These are phyloP conservation scores for Cyclanthera cordifolia DNA, from an alignment of 306 rosid genomes.

Conservation along the genomic window DNA sequence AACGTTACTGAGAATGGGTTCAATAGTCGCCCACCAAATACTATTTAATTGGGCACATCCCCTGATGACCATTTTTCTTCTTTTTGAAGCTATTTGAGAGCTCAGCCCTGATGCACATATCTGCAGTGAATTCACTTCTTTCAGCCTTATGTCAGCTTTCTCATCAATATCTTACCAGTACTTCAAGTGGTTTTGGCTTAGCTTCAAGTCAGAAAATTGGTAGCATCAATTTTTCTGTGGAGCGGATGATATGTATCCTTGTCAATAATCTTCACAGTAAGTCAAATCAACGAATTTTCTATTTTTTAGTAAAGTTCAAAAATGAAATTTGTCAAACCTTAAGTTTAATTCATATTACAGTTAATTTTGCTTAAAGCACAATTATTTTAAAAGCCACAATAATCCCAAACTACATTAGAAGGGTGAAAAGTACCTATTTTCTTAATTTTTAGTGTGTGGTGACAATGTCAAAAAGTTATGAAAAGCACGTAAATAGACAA, in stretches of 20 bases:
- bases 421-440: neutral
- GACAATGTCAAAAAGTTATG: neutral
- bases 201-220: conserved; percentile 72
- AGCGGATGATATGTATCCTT: conserved; percentile 86
- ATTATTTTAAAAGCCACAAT: neutral
- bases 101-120: conserved; percentile 81
- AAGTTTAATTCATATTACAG: neutral
- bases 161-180: conserved; percentile 52
- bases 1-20: neutral
- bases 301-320: neutral
- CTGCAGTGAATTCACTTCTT: conserved; percentile 86
- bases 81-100: conserved; percentile 82
- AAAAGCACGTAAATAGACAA: neutral
- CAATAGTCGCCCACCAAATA: neutral
- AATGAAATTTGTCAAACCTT: neutral
- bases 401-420: neutral
- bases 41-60: neutral
- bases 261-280: conserved; percentile 88
- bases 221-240: conserved; percentile 82
- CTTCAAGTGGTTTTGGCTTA: conserved; percentile 55
- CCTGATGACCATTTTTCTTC: conserved; percentile 16
- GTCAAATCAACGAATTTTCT: conserved; percentile 18
- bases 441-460: neutral
- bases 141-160: conserved; percentile 87
- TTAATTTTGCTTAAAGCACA: neutral